Conservation (phyloP, 2,329 filamentous ascomycete genomes). For the Penicillium sp. region DNA sequence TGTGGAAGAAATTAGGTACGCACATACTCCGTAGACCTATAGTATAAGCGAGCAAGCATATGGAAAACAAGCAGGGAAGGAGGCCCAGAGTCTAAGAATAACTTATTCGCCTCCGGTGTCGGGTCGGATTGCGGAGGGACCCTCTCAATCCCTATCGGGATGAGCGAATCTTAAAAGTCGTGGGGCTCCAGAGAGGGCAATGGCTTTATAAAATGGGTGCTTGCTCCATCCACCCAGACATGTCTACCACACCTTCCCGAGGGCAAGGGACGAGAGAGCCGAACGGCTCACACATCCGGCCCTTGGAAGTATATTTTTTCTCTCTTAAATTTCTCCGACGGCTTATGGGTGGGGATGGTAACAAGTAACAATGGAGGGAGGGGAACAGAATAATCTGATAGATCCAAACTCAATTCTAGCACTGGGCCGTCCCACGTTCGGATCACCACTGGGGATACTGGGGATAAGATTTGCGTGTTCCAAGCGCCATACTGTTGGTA, state of each 20-base stretch:
- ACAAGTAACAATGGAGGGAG: neutral
- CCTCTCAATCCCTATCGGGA: neutral
- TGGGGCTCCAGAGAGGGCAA: neutral
- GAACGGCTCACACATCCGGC: neutral
- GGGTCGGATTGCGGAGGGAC: neutral
- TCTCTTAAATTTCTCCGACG: conserved; percentile 2
- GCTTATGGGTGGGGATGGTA: neutral
- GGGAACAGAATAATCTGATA: conserved; percentile 10
- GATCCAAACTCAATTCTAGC: conserved; percentile 7
- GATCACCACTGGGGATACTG: conserved; percentile 1
- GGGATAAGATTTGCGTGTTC: conserved; percentile 10
- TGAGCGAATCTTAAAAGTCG: neutral
- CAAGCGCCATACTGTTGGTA: conserved; percentile 7
- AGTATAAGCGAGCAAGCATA: neutral
- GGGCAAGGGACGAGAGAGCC: neutral
- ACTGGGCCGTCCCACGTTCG: conserved; percentile 8
- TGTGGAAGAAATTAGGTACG: neutral
- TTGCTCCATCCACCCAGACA: neutral
- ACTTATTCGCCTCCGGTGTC: neutral
- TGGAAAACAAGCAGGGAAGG: neutral
- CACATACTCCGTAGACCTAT: neutral
- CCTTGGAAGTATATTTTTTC: neutral
- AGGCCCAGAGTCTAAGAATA: neutral
- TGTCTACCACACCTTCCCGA: neutral
- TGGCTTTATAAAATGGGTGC: neutral